phyloP scores from a whole-genome alignment of 768 basidiomycete species.

The Suillus luteus region DNA sequence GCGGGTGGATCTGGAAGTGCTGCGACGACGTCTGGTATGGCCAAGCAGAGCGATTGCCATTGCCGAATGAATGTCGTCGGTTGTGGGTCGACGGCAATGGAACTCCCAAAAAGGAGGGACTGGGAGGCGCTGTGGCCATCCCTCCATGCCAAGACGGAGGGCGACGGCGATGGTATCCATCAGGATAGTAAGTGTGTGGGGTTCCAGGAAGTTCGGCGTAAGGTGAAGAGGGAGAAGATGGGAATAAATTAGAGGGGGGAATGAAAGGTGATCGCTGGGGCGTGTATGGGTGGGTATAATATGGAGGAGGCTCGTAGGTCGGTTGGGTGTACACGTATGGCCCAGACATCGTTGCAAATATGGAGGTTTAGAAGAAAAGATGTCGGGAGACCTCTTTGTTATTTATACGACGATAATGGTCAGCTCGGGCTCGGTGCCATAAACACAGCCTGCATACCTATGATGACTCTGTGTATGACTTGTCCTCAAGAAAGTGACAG shows the following conservation, averaged over 20 bases:
- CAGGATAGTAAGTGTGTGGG: slow-evolving; percentile 26
- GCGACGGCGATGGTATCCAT: slow-evolving; percentile 32
- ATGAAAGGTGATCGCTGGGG: slow-evolving; percentile 46
- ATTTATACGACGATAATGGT: slow-evolving; percentile 1
- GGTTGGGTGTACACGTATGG: slow-evolving; percentile 47
- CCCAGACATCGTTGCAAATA: slow-evolving; percentile 33
- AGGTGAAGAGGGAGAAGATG: slow-evolving; percentile 39
- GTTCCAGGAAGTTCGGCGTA: slow-evolving; percentile 33
- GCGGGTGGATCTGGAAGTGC: slow-evolving; percentile 31
- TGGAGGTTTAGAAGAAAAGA: background rate
- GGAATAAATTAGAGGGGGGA: slow-evolving; percentile 39
- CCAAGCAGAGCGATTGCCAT: slow-evolving; percentile 26
- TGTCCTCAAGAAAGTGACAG: too few relatives aligned
- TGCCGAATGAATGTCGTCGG: slow-evolving; percentile 34
- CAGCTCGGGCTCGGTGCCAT: background rate
- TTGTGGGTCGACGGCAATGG: slow-evolving; percentile 15
- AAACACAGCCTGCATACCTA: slow-evolving; percentile 2
- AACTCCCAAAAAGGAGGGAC: slow-evolving; percentile 26
- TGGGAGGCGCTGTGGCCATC: slow-evolving; percentile 19
- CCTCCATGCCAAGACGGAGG: slow-evolving; percentile 48
- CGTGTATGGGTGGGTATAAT: slow-evolving; percentile 33
- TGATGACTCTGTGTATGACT: background rate
- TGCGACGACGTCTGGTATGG: slow-evolving; percentile 21
- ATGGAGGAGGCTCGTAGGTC: slow-evolving; percentile 38
- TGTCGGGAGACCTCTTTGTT: background rate